A percentile compares a stretch with the other conserved stretches of the same genome.
These are phyloP conservation scores for Knoxdaviesia capensis DNA, from an alignment of 2,329 filamentous ascomycete genomes.

Conservation along the genomic window DNA sequence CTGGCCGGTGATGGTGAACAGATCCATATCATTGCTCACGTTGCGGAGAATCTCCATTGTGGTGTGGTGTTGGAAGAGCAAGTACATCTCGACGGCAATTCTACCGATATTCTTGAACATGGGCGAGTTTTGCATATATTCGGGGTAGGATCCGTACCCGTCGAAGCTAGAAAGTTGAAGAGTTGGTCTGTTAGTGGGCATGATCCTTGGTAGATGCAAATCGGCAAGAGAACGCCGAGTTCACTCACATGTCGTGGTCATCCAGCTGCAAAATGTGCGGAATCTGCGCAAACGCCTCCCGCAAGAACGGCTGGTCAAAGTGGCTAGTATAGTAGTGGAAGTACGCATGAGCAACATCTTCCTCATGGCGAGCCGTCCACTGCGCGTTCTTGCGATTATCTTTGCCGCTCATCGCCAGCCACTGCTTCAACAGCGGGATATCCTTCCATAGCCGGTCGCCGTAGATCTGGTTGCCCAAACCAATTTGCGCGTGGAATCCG, in stretches of 20 bases:
- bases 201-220: background rate
- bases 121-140: conserved; percentile 94
- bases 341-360: conserved; percentile 88
- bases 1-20: conserved; percentile 92
- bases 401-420: conserved; percentile 81
- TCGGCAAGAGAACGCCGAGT: background rate
- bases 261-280: conserved; percentile 85
- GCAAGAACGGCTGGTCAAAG: conserved; percentile 86
- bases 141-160: conserved; percentile 89
- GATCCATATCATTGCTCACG: conserved; percentile 67
- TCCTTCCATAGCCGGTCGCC: conserved; percentile 94
- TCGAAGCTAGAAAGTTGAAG: conserved; percentile 47
- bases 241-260: conserved; percentile 87
- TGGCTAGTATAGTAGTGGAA: conserved; percentile 99
- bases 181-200: conserved; percentile 4
- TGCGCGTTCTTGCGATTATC: conserved; percentile 76
- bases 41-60: conserved; percentile 85
- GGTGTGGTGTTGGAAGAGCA: conserved; percentile 95
- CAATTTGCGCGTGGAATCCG: conserved; percentile 86
- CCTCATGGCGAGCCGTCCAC: conserved; percentile 89
- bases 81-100: conserved; percentile 91
- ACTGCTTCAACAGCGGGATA: conserved; percentile 80
- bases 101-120: conserved; percentile 98
- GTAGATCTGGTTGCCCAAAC: conserved; percentile 85
- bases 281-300: conserved; percentile 94